Percentiles rank a stretch among this genome's conserved stretches.
Evolutionary conservation across 495 filamentous ascomycete species (phyloP).

Genomic region (Xylaria bambusicola): DNA sequence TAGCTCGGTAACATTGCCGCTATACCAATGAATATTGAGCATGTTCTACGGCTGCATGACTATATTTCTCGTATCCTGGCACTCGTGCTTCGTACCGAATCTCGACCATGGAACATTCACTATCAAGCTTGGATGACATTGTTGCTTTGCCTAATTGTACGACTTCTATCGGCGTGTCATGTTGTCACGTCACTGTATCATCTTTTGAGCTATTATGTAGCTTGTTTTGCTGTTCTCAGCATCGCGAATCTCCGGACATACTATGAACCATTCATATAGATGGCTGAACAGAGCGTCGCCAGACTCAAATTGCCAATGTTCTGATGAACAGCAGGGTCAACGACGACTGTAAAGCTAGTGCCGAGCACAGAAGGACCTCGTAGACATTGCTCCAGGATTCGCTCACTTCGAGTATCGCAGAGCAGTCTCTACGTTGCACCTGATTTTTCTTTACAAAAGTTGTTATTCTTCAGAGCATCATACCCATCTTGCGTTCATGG

Average conservation of each 20-base stretch:
- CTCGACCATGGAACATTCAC: too few relatives aligned
- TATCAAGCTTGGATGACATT: background rate
- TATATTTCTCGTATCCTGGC: too few relatives aligned
- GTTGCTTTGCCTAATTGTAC: background rate
- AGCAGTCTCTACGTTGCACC: background rate
- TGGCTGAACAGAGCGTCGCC: background rate
- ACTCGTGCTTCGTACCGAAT: too few relatives aligned
- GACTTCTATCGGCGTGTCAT: background rate
- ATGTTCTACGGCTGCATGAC: too few relatives aligned
- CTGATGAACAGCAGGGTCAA: background rate
- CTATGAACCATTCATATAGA: slow-evolving; percentile 5
- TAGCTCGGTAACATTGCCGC: too few relatives aligned
- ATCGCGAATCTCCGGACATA: background rate
- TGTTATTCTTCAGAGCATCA: slow-evolving; percentile 13
- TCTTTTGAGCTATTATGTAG: background rate
- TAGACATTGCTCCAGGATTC: background rate
- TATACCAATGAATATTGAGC: too few relatives aligned
- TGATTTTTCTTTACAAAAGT: slow-evolving; percentile 12
- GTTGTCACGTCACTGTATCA: background rate
- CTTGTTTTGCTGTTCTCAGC: background rate
- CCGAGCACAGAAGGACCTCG: too few relatives aligned
- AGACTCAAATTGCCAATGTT: background rate
- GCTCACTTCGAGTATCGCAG: background rate
- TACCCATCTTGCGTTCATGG: slow-evolving; percentile 17
- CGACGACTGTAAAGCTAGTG: background rate